These are phyloP conservation scores for Lagenidium sp. DNA, from an alignment of 352 stramenopile genomes.

Conservation along the genomic window DNA sequence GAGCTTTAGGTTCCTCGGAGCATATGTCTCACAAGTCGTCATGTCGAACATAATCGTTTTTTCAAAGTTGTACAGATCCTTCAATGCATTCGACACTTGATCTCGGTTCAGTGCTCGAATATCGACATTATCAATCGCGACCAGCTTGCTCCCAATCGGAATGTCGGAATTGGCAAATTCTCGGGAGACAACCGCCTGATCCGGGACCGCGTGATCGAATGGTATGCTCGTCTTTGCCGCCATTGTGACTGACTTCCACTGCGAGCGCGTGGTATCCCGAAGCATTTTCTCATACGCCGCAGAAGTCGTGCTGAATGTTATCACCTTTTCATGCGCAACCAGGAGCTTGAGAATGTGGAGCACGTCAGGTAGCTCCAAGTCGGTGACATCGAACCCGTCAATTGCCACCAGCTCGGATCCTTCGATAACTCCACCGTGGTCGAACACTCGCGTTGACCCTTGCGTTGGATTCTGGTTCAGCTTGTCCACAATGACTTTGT, in stretches of 20 bases:
- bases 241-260: not conserved
- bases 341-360: conserved; percentile 28
- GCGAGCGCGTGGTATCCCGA: too few species aligned
- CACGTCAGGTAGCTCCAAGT: conserved; percentile 23
- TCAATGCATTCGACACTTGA: conserved; percentile 24
- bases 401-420: conserved; percentile 42
- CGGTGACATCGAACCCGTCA: conserved; percentile 32
- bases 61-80: conserved; percentile 13
- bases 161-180: not conserved
- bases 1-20: too few species aligned
- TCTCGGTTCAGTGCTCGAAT: conserved; percentile 23
- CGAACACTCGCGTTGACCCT: conserved; percentile 26
- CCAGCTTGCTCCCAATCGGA: conserved; percentile 28
- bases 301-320: conserved; percentile 43
- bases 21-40: too few species aligned
- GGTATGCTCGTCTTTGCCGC: conserved; percentile 1
- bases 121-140: conserved; percentile 37
- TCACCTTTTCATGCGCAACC: conserved; percentile 30
- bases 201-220: not conserved
- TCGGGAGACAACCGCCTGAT: not conserved
- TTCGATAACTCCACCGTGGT: conserved; percentile 33
- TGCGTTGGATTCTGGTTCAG: conserved; percentile 22
- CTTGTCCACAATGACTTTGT: conserved; percentile 33
- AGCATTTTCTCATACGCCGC: conserved; percentile 26
- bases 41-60: conserved; percentile 34